These are phyloP conservation scores for Nicotiana tomentosiformis DNA, from an alignment of 257 asterid genomes.

Conservation along the genomic window DNA sequence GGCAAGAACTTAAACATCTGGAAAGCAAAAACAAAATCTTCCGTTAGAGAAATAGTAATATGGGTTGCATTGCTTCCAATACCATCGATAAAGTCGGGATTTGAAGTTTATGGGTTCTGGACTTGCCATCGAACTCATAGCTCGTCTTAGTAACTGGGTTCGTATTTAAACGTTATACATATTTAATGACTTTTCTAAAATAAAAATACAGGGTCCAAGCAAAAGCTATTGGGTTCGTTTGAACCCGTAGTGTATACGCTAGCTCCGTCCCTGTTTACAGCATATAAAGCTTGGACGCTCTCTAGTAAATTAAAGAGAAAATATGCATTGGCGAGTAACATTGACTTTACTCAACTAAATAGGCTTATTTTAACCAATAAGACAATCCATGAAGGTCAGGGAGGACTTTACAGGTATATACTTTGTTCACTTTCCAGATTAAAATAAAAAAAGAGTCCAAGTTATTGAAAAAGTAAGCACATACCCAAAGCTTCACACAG, in stretches of 20 bases:
- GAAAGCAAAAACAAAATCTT: constrained; percentile 10
- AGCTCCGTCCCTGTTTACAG: not conserved
- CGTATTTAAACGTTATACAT: too few species aligned
- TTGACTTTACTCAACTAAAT: not conserved
- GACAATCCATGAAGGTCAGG: not conserved
- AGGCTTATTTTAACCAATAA: not conserved
- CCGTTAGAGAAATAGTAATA: not conserved
- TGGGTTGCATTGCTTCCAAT: not conserved
- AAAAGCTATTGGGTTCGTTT: too few species aligned
- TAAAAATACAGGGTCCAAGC: too few species aligned
- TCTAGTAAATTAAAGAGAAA: not conserved
- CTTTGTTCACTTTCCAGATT: not conserved
- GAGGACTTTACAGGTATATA: not conserved
- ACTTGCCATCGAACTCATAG: too few species aligned
- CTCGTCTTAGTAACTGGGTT: too few species aligned
- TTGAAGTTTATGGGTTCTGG: too few species aligned
- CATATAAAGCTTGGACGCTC: not conserved
- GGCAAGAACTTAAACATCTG: constrained; percentile 87
- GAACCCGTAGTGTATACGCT: too few species aligned
- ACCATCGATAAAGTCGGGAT: not conserved
- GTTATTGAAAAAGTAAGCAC: constrained; percentile 20
- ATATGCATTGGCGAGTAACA: not conserved
- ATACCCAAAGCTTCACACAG: constrained; percentile 93
- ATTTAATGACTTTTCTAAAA: too few species aligned
- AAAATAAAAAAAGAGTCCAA: not conserved